Base-by-base conservation (phyloP, 306 rosid species). In the Dryas octopetala region DNA sequence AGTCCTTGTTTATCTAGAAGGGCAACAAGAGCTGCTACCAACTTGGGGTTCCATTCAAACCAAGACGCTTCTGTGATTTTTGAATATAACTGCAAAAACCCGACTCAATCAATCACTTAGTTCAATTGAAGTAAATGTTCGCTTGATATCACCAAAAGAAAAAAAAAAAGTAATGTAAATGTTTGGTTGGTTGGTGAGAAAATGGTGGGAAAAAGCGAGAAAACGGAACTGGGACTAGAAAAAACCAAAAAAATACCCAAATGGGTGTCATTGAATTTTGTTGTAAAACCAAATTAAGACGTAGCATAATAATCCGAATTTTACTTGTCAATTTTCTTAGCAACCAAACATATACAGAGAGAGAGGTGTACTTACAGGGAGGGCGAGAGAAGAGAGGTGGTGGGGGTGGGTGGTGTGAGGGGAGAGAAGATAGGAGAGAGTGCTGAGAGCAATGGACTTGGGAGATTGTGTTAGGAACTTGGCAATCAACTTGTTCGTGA, bases 351-450 rank as follows among this genome's bases (percentile, higher is more conserved):
- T 7, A 6, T 2, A 1, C 26, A 55, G 6, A 57, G 7, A 13
- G 17, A 6, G 26, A 16, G 14, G 8, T 15, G 4, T 5, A 76
- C 90, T 76, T 86, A 93, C 96, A 2, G 85, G 83, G 70, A 85
- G 78, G 32, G 94, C 96, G 12, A 83, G 74, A 38, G 91, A 5
- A 3, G 92, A 78, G 84, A 91, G 91, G 67, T 85, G 90, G 67
- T 85, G 89, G 11, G 90, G 85, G 28, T 82, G 77, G 38, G 85
- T 4, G 66, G 85, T 70, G 26, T 85, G 64, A 3, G 94, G 84
- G 17, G 97, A 88, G 82, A 93, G 88, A 4, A 93, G 91, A 72
- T 84, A 83, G 17, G 88, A 84, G 83, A 91, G 96, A 62, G 86
- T 86, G 76, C 74, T 53, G 66, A 93, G 96, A 66, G 86, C 80